These are phyloP conservation scores for Trichoderma cornu-damae DNA, from an alignment of 2,329 filamentous ascomycete species.

Conservation along the genomic window DNA sequence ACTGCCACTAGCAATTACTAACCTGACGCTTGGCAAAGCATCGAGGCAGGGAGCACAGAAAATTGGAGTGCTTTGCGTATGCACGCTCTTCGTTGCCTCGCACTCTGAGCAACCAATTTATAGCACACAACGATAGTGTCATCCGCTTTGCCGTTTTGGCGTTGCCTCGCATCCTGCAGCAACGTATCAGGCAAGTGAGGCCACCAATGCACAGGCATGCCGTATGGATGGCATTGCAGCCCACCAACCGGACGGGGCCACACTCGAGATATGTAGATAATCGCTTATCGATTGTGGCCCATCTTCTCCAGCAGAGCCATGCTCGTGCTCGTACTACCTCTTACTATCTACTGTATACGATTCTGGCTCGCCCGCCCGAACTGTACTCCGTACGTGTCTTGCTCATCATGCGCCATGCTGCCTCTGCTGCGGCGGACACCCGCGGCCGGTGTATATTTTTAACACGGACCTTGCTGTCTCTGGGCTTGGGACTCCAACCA, in stretches of 20 bases:
- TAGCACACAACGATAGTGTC: constrained; percentile 7
- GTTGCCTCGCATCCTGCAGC: constrained; percentile 8
- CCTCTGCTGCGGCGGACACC: constrained; percentile 14
- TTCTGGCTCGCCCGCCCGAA: constrained; percentile 1
- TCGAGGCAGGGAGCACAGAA: not conserved
- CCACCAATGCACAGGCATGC: constrained; percentile 8
- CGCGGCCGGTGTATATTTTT: constrained; percentile 16
- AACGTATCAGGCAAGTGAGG: constrained; percentile 14
- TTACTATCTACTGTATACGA: too few relatives aligned
- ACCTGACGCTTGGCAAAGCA: not conserved
- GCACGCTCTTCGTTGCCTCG: not conserved
- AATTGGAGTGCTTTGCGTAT: not conserved
- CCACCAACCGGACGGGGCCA: constrained; percentile 8
- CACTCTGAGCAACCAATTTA: constrained; percentile 4
- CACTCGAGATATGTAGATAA: not conserved
- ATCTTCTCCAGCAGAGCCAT: constrained; percentile 2
- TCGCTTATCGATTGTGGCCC: constrained; percentile 15
- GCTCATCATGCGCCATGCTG: constrained; percentile 15
- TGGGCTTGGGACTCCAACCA: constrained; percentile 24
- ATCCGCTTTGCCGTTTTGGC: constrained; percentile 15
- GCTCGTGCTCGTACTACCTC: too few relatives aligned
- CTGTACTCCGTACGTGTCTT: too few relatives aligned
- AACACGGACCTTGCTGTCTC: constrained; percentile 18
- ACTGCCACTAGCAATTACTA: not conserved
- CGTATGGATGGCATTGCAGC: constrained; percentile 9